Base-by-base conservation (phyloP, 352 stramenopile species). In the Phytophthora megakarya region DNA sequence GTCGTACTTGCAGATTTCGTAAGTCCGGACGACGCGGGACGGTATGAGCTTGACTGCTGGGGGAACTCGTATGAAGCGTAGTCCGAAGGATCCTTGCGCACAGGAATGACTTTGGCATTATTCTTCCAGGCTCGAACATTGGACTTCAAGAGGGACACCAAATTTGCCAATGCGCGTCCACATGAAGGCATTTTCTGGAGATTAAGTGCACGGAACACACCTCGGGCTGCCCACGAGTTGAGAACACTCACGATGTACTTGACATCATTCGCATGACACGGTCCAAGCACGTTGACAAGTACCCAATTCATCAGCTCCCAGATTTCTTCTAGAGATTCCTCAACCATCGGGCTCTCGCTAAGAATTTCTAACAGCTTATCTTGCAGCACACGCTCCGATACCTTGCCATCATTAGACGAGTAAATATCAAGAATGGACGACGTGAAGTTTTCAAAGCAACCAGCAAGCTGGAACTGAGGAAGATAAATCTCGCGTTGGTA, bases 401-500 rank as follows among this genome's bases (percentile, higher is more conserved):
- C 78, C 3, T 82, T 75, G 18, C 59, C 71, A 21, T 88, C 70
- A 32, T 83, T 75, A 22, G 73, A 75, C 28, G 74, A 67, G 73
- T 92, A 93, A 42, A 95, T 70, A 35, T 94, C 83, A 43, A 88
- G 64, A 39, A 93, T 85, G 21, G 48, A 80, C 3, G 83, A 86
- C 16, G 80, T 93, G 40, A 97, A 97, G 26, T 86, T 86, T 68
- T 99, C 97, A 18, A 99, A 98, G 53, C 94, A 97, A 16, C 97
- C 97, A 11, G 97, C 97, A 13, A 98, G 93, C 66, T 99, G 97
- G 69, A 99, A 99, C 44, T 99, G 93, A 19, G 97, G 97, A 37
- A 99, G 70, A 66, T 99, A 99, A 63, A 99, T 98, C 39, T 98
- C 95, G 54, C 98, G 96, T 67, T 96, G 96, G 72, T 99, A 99